Evolutionary conservation across 345 rosid genomes (phyloP).

Genomic region (Arabidopsis arenosa): DNA sequence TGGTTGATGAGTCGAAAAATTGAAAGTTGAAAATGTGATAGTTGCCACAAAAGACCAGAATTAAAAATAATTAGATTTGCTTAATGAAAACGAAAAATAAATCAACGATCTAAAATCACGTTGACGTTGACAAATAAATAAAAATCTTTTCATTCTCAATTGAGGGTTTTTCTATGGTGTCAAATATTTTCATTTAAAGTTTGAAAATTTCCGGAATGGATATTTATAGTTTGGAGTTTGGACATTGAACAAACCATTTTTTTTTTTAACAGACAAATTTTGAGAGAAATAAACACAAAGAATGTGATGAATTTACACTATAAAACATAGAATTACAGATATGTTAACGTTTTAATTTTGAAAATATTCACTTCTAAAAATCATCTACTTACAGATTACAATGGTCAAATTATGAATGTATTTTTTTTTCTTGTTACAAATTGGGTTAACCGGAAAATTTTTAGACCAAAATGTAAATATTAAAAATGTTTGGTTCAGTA

Average conservation of each 20-base stretch:
- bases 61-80: neutral
- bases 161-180: neutral
- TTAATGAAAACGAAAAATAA: neutral
- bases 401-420: conserved; percentile 26
- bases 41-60: conserved; percentile 37
- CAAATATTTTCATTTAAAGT: neutral
- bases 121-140: neutral
- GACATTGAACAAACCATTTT: neutral
- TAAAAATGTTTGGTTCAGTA: conserved; percentile 52
- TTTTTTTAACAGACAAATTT: too few relatives aligned
- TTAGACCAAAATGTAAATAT: conserved; percentile 26
- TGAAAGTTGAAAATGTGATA: neutral
- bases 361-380: conserved; percentile 23
- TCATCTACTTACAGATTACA: conserved; percentile 38
- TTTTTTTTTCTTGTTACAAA: conserved; percentile 19
- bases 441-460: neutral
- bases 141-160: neutral
- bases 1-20: neutral
- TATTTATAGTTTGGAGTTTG: neutral
- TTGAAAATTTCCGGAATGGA: neutral
- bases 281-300: neutral
- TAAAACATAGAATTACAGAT: conserved; percentile 23
- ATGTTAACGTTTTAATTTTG: neutral
- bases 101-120: neutral
- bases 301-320: conserved; percentile 36